Conservation (phyloP, 495 filamentous ascomycete genomes). For the Rhizodiscina lignyota region DNA sequence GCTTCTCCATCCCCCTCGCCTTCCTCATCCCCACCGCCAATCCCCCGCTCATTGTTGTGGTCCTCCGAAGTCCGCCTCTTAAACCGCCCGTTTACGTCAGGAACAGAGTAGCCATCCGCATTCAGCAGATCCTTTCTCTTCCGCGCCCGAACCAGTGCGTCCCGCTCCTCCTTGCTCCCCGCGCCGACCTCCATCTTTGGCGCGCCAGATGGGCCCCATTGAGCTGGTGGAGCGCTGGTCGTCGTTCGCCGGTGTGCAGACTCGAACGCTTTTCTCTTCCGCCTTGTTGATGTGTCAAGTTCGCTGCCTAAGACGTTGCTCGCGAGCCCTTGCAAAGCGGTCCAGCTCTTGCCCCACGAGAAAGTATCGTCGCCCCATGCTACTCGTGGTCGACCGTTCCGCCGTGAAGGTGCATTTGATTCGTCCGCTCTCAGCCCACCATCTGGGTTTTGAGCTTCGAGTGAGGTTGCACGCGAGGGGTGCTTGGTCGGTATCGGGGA, state of each 20-base stretch:
- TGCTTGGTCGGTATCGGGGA: slow-evolving; percentile 18
- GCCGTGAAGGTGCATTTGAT: slow-evolving; percentile 2
- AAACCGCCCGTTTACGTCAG: slow-evolving; percentile 29
- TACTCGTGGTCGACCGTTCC: not conserved
- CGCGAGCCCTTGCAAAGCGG: slow-evolving; percentile 22
- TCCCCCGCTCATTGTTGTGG: slow-evolving; percentile 20
- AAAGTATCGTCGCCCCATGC: slow-evolving; percentile 8
- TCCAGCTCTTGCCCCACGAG: slow-evolving; percentile 23
- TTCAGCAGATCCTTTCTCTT: slow-evolving; percentile 43
- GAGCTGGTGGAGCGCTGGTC: slow-evolving; percentile 22
- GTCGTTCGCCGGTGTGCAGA: slow-evolving; percentile 27
- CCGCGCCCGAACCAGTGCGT: slow-evolving; percentile 40
- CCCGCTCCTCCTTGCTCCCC: slow-evolving; percentile 39
- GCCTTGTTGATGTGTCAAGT: slow-evolving; percentile 16
- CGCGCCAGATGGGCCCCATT: slow-evolving; percentile 39
- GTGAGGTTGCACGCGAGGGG: slow-evolving; percentile 11
- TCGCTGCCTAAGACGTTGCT: slow-evolving; percentile 24
- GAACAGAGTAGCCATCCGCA: slow-evolving; percentile 31
- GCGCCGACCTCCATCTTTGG: slow-evolving; percentile 28
- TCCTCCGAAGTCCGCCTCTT: slow-evolving; percentile 47
- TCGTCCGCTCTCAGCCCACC: slow-evolving; percentile 5
- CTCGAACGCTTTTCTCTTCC: slow-evolving; percentile 28
- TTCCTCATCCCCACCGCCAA: slow-evolving; percentile 17
- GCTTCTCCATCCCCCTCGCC: slow-evolving; percentile 48
- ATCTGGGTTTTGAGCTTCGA: slow-evolving; percentile 6